Conservation (phyloP, 2,329 filamentous ascomycete genomes). For the Hymenoscyphus repandus region DNA sequence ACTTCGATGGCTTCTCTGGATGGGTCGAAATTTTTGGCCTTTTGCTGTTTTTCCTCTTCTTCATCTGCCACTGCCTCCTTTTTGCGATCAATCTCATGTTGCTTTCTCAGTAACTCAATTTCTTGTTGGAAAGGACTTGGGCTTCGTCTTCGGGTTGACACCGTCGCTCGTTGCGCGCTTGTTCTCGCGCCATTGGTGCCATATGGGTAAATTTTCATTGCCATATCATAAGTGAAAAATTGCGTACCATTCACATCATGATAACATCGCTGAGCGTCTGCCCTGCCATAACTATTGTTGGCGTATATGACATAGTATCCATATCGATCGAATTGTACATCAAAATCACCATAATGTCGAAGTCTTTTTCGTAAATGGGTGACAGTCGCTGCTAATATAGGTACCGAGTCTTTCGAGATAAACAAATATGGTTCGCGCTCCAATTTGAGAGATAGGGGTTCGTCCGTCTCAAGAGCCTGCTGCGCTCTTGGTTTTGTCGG, state of each 20-base stretch:
- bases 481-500: slow-evolving; percentile 42
- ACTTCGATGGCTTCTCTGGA: slow-evolving; percentile 75
- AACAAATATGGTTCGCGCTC: slow-evolving; percentile 84
- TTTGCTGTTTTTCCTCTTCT: slow-evolving; percentile 83
- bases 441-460: slow-evolving; percentile 62
- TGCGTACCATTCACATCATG: slow-evolving; percentile 72
- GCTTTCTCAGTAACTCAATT: slow-evolving; percentile 50
- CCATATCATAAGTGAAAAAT: slow-evolving; percentile 90
- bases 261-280: slow-evolving; percentile 77
- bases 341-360: slow-evolving; percentile 74
- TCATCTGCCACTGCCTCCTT: slow-evolving; percentile 76
- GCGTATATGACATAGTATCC: slow-evolving; percentile 94
- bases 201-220: slow-evolving; percentile 68
- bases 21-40: slow-evolving; percentile 87
- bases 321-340: slow-evolving; percentile 75
- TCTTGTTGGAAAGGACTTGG: slow-evolving; percentile 37
- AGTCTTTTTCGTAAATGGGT: slow-evolving; percentile 86
- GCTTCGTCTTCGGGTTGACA: slow-evolving; percentile 33
- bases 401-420: slow-evolving; percentile 79
- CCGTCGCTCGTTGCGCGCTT: slow-evolving; percentile 10
- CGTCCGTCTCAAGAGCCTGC: slow-evolving; percentile 50
- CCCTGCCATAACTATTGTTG: slow-evolving; percentile 67
- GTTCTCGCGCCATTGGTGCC: slow-evolving; percentile 23
- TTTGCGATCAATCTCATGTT: slow-evolving; percentile 60
- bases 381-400: slow-evolving; percentile 78